Evolutionary conservation across 495 filamentous ascomycete genomes (phyloP).

Genomic region (Annulohypoxylon stygium): DNA sequence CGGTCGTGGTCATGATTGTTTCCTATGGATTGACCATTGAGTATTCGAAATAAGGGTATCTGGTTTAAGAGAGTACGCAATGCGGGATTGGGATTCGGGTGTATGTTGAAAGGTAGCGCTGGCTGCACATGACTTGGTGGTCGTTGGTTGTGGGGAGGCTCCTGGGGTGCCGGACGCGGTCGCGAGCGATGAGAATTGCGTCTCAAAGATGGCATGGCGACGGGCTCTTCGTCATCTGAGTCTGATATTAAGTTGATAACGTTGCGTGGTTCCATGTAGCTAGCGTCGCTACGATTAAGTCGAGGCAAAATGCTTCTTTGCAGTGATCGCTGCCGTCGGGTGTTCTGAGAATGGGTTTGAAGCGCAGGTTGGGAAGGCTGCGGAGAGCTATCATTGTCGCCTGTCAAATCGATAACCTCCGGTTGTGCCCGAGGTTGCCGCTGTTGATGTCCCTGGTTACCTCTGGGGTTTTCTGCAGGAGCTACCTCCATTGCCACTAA

Average conservation of each 20-base stretch:
- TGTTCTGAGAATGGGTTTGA: slow-evolving; percentile 34
- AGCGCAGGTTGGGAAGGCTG: slow-evolving; percentile 13
- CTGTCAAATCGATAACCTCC: slow-evolving; percentile 59
- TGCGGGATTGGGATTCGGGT: background rate
- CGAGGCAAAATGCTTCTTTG: slow-evolving; percentile 53
- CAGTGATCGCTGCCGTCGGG: slow-evolving; percentile 52
- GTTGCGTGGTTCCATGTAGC: slow-evolving; percentile 49
- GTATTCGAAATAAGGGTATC: slow-evolving; percentile 31
- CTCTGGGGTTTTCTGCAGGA: slow-evolving; percentile 2
- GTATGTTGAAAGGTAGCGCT: background rate
- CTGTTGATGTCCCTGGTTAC: slow-evolving; percentile 20
- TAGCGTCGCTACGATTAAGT: slow-evolving; percentile 58
- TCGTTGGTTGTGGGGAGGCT: background rate
- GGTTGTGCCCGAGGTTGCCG: slow-evolving; percentile 33
- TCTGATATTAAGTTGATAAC: slow-evolving; percentile 52
- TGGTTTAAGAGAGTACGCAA: slow-evolving; percentile 22
- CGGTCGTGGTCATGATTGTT: slow-evolving; percentile 16
- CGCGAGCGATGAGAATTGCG: slow-evolving; percentile 15
- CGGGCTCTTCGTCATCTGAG: slow-evolving; percentile 48
- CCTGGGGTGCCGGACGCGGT: slow-evolving; percentile 1
- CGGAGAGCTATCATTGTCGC: slow-evolving; percentile 50
- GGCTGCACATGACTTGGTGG: slow-evolving; percentile 7
- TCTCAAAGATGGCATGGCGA: slow-evolving; percentile 12
- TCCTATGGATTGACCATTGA: slow-evolving; percentile 20
- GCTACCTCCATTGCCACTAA: slow-evolving; percentile 48